phyloP scores from a whole-genome alignment of 1,284 basidiomycete species.

The Gomphus bonarii region DNA sequence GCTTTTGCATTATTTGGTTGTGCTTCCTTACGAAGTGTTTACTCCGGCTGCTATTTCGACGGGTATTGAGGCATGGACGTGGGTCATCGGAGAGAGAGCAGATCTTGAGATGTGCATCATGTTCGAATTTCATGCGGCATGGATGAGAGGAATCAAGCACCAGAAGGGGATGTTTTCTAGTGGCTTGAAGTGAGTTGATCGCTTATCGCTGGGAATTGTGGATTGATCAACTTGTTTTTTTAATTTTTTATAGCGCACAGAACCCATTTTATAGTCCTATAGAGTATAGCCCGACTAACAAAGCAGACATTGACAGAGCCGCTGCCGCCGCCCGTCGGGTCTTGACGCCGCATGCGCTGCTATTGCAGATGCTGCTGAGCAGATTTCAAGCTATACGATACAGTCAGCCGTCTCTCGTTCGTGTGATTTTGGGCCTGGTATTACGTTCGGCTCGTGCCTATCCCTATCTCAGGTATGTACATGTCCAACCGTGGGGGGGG shows the following conservation, averaged over 20 bases:
- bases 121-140: conserved; percentile 79
- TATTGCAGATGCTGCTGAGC: conserved; percentile 88
- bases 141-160: conserved; percentile 73
- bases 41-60: conserved; percentile 79
- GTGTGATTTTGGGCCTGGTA: conserved; percentile 78
- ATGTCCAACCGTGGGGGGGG: no score
- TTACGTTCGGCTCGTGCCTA: conserved; percentile 64
- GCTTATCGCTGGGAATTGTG: background rate
- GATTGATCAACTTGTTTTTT: conserved; percentile 8
- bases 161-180: conserved; percentile 79
- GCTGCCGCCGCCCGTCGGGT: conserved; percentile 63
- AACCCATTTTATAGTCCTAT: conserved; percentile 87
- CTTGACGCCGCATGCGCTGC: conserved; percentile 73
- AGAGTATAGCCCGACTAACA: conserved; percentile 87
- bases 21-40: conserved; percentile 83
- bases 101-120: conserved; percentile 69
- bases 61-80: conserved; percentile 94
- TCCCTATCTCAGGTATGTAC: conserved; percentile 59
- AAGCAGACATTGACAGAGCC: conserved; percentile 71
- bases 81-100: conserved; percentile 87
- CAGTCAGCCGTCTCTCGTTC: conserved; percentile 75
- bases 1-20: conserved; percentile 81
- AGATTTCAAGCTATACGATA: conserved; percentile 92
- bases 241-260: conserved; percentile 43
- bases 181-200: conserved; percentile 56